phyloP scores from a whole-genome alignment of 108 stramenopile species.

The Discostella stelligeroides region DNA sequence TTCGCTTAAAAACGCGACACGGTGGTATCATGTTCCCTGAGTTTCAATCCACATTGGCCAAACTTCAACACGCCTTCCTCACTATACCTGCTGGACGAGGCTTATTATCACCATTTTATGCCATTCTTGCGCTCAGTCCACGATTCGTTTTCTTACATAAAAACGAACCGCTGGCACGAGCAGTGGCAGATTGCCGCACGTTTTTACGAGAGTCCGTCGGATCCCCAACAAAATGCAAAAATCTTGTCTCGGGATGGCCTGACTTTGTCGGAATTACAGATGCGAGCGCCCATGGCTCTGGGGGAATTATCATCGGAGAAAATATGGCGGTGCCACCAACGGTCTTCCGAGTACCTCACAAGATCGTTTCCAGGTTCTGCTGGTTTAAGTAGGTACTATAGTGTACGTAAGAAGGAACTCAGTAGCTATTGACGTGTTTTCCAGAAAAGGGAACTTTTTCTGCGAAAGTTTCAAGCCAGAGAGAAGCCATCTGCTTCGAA shows the following conservation, averaged over 20 bases:
- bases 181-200: background rate
- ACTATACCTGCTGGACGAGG: slow-evolving; percentile 11
- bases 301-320: background rate
- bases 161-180: background rate
- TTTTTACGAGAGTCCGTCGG: background rate
- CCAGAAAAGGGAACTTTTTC: too few species aligned
- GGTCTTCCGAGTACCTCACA: background rate
- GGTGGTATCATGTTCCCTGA: slow-evolving; percentile 8
- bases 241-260: background rate
- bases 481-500: too few species aligned
- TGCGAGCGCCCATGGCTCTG: background rate
- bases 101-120: background rate
- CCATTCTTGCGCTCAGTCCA: background rate
- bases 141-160: background rate
- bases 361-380: too few species aligned
- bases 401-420: too few species aligned
- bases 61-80: slow-evolving; percentile 15
- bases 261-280: background rate
- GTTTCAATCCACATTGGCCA: slow-evolving; percentile 2
- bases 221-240: background rate
- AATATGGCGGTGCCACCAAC: too few species aligned
- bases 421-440: too few species aligned
- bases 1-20: background rate
- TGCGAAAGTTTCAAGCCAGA: too few species aligned
- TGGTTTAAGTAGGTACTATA: too few species aligned